Percentiles rank a stretch among this genome's conserved stretches.
Evolutionary conservation across 1,284 basidiomycete genomes (phyloP).

Genomic region (Flammula alnicola): DNA sequence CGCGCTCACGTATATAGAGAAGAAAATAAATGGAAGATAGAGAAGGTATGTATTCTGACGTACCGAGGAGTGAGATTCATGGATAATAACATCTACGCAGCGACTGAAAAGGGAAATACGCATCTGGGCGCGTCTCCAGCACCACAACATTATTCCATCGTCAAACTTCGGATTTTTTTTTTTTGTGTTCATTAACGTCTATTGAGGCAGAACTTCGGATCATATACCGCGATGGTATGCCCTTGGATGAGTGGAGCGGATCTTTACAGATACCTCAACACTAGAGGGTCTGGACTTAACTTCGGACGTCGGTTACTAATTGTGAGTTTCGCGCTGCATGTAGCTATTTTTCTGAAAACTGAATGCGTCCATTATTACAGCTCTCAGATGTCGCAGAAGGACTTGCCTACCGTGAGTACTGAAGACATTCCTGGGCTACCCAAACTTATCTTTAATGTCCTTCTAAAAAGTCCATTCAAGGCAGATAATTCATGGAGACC

Average conservation of each 20-base stretch:
- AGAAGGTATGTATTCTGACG: neutral
- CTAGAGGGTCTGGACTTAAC: constrained; percentile 13
- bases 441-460: neutral
- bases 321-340: constrained; percentile 22
- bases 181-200: too few species aligned
- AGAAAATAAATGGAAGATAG: neutral
- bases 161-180: too few species aligned
- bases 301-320: constrained; percentile 24
- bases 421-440: too few species aligned
- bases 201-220: constrained; percentile 31
- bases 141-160: constrained; percentile 29
- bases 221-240: constrained; percentile 30
- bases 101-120: constrained; percentile 21
- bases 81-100: too few species aligned
- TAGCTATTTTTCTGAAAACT: too few species aligned
- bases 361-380: neutral
- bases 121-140: constrained; percentile 30
- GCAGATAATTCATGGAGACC: constrained; percentile 29
- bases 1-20: constrained; percentile 1
- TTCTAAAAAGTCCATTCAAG: constrained; percentile 23
- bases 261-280: constrained; percentile 24
- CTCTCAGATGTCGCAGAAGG: constrained; percentile 1
- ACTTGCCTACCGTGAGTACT: neutral
- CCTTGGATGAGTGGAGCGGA: constrained; percentile 32
- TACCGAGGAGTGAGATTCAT: too few species aligned